Evolutionary conservation across 139 green algal genomes (phyloP).

Genomic region (Asterochloris sp.): DNA sequence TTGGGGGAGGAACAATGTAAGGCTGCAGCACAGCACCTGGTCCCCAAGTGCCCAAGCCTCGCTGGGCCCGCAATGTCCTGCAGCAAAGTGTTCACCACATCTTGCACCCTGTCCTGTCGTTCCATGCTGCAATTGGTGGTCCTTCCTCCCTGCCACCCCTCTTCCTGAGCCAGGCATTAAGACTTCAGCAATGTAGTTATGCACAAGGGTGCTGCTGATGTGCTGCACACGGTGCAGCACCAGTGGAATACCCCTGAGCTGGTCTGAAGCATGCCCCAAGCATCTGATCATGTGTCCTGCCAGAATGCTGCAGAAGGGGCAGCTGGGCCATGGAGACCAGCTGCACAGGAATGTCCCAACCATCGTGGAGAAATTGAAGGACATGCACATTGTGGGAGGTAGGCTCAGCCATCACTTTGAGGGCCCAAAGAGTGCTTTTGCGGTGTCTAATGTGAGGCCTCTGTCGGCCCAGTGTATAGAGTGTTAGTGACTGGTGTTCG

Average conservation of each 20-base stretch:
- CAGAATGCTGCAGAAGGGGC: constrained; percentile 60
- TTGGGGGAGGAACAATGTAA: constrained; percentile 89
- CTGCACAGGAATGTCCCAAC: constrained; percentile 70
- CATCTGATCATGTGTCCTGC: neutral
- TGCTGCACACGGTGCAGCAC: too few species aligned
- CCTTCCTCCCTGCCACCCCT: neutral
- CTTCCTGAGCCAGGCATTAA: too few species aligned
- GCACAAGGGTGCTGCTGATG: too few species aligned
- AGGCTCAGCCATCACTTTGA: neutral
- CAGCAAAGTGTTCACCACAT: neutral
- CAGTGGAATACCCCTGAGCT: too few species aligned
- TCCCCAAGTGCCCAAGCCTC: too few species aligned
- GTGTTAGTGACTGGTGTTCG: too few species aligned
- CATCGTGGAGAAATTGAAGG: constrained; percentile 51
- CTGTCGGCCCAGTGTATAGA: neutral
- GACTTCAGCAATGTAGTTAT: neutral
- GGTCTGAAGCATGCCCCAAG: too few species aligned
- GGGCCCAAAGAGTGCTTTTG: too few species aligned
- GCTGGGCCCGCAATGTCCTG: neutral
- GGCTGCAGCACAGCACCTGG: neutral
- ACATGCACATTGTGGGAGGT: constrained; percentile 50
- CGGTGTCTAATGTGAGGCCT: too few species aligned
- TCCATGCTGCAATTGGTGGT: neutral
- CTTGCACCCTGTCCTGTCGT: neutral
- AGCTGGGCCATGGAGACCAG: constrained; percentile 85